Percentiles rank a stretch among this genome's conserved stretches.
Conservation (phyloP, 371 early-diverging fungal species). For the Syncephalastrum sp. region DNA sequence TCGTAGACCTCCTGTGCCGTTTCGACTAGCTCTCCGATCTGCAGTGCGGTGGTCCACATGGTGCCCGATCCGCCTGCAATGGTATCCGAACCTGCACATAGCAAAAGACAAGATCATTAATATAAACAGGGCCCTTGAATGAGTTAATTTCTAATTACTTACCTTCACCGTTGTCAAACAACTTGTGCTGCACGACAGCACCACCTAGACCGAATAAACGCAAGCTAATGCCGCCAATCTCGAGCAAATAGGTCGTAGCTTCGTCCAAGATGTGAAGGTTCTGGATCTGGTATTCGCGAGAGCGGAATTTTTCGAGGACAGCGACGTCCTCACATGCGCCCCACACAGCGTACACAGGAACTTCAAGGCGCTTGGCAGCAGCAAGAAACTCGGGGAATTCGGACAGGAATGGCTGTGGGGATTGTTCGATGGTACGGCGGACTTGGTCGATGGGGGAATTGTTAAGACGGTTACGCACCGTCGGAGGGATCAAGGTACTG, state of each 20-base stretch:
- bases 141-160: conserved; percentile 7
- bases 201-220: conserved; percentile 69
- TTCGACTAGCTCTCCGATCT: conserved; percentile 67
- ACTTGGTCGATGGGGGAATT: conserved; percentile 43
- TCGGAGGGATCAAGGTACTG: conserved; percentile 57
- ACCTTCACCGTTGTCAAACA: conserved; percentile 74
- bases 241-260: conserved; percentile 52
- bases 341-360: conserved; percentile 69
- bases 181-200: conserved; percentile 63
- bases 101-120: neutral
- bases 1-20: conserved; percentile 56
- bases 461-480: conserved; percentile 44
- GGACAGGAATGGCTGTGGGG: conserved; percentile 48
- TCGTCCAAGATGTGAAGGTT: conserved; percentile 64
- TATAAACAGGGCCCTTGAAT: neutral
- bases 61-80: conserved; percentile 70
- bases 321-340: conserved; percentile 70
- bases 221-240: conserved; percentile 60
- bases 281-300: conserved; percentile 45
- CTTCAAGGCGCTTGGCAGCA: conserved; percentile 46
- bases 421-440: conserved; percentile 47
- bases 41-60: conserved; percentile 71
- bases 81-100: conserved; percentile 48
- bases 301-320: conserved; percentile 61
- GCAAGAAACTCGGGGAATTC: conserved; percentile 56